Conservation (phyloP, 2,329 filamentous ascomycete species). For the Blumeriella jaapii region DNA sequence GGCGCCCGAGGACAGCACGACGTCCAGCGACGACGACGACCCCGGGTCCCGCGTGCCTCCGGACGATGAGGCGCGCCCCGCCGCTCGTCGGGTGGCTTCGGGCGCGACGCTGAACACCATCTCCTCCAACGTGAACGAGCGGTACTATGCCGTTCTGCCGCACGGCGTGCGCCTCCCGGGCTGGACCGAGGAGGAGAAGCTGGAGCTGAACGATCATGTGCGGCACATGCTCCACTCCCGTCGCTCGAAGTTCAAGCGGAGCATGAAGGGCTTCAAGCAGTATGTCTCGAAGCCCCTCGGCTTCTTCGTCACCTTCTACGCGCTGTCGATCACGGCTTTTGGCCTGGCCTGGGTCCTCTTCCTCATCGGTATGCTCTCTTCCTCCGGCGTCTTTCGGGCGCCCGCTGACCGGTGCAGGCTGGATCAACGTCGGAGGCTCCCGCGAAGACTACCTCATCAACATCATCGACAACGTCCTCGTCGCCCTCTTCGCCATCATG, state of each 20-base stretch:
- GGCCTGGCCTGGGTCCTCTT: conserved; percentile 86
- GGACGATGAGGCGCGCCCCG: conserved; percentile 8
- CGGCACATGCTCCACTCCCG: conserved; percentile 79
- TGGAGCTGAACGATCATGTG: conserved; percentile 71
- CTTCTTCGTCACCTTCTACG: conserved; percentile 75
- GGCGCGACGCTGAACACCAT: conserved; percentile 40
- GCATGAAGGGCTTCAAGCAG: conserved; percentile 68
- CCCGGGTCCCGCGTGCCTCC: conserved; percentile 6
- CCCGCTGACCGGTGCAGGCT: conserved; percentile 29
- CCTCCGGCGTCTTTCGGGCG: neutral
- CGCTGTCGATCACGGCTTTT: conserved; percentile 71
- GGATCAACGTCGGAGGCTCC: conserved; percentile 66
- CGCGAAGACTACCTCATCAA: conserved; percentile 59
- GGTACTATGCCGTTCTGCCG: conserved; percentile 69
- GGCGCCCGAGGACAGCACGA: conserved; percentile 17
- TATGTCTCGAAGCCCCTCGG: conserved; percentile 69
- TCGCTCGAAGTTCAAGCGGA: conserved; percentile 66
- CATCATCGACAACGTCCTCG: conserved; percentile 58
- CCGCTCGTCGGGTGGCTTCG: conserved; percentile 14
- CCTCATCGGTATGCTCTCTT: conserved; percentile 49
- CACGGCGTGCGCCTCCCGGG: conserved; percentile 60
- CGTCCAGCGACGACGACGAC: conserved; percentile 5
- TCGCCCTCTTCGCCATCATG: conserved; percentile 59
- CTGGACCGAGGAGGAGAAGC: conserved; percentile 65
- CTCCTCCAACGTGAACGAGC: conserved; percentile 54